Base-by-base conservation (phyloP, 306 rosid species). In the Rosa rugosa region DNA sequence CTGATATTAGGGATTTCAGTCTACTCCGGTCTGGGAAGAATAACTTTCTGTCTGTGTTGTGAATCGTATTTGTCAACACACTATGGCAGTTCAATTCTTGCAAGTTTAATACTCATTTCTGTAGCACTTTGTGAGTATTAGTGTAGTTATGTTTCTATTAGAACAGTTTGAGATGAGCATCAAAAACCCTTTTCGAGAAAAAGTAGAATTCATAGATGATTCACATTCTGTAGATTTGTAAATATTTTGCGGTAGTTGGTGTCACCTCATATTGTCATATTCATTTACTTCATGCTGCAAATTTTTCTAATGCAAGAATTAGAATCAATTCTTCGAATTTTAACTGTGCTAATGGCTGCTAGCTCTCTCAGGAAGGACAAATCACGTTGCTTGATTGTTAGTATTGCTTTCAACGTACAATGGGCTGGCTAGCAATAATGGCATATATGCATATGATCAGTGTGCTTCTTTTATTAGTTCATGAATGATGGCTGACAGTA, bases 381-480 rank as follows among this genome's bases (percentile, higher is more conserved):
- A 4, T 11, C 12, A 50, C 46, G 1, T 72, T 41, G 34, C 72
- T 63, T 23, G 27, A 1, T 10, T 23, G 5, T 42, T 47, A 36
- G 50, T 41, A 18, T 41, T 23, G 78, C 16, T 42, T 44, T 27
- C 11, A 42, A 7, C 0, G 69, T 11, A 62, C 31, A 62, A 75
- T 75, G 59, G 34, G 79, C 79, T 46, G 62, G 71, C 79, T 18
- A 62, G 79, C 72, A 27, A 36, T 63, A 54, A 22, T 4, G 25
- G 45, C 20, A 36, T 4, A 60, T 25, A 60, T 75, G 69, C 42
- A 34, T 51, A 71, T 49, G 60, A 47, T 71, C 7, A 27, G 23
- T 42, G 22, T 9, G 65, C 76, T 40, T 49, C 5, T 51, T 56
- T 71, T 6, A 0, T 14, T 18, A 16, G 10, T 27, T 34, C 0